Base-by-base conservation (phyloP, 257 asterid genomes). In the Handroanthus guayacan region DNA sequence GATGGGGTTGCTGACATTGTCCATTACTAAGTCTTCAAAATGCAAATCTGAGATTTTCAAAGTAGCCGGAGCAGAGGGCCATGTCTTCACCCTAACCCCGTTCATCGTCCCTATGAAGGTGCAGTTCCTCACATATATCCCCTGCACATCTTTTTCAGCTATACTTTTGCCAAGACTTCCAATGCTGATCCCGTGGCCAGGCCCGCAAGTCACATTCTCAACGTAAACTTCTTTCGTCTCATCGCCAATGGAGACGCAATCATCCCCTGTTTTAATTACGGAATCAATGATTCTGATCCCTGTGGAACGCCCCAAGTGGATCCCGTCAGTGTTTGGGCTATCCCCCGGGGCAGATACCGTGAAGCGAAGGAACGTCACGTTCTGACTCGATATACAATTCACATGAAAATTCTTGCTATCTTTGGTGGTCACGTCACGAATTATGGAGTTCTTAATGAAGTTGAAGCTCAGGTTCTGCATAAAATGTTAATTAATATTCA, bases 181-280 rank as follows among this genome's bases (percentile, higher is more conserved):
- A 3, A 87, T 68, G 70, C 89, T 84, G 56, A 87, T 79, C 3
- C 89, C 91, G 17, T 87, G 89, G 0, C 91, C 86, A 0, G 87
- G 91, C 17, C 91, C 89, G 11, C 89, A 87, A 0, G 31, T n/a
- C 31, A 83, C 85, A 44, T 71, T 79, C 9, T 47, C 12, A 17
- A 87, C 52, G 45, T 38, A 57, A 16, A 82, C 39, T 4, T 82
- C 66, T 1, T 41, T 14, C 56, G 75, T 58, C 47, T 80, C 82
- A 47, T 84, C 89, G 0, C 87, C 91, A 31, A 86, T 70, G 3
- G 91, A 86, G 16, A 86, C 14, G 10, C 89, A 86, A 25, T 86
- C 91, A 16, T 86, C 91, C 16, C 91, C 86, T 0, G 87, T 87
- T 16, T 61, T 63, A 18, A 87, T 80, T 14, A 4, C 7, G 0